phyloP scores from a whole-genome alignment of 441 rosid species.

The Isatis lusitanica region DNA sequence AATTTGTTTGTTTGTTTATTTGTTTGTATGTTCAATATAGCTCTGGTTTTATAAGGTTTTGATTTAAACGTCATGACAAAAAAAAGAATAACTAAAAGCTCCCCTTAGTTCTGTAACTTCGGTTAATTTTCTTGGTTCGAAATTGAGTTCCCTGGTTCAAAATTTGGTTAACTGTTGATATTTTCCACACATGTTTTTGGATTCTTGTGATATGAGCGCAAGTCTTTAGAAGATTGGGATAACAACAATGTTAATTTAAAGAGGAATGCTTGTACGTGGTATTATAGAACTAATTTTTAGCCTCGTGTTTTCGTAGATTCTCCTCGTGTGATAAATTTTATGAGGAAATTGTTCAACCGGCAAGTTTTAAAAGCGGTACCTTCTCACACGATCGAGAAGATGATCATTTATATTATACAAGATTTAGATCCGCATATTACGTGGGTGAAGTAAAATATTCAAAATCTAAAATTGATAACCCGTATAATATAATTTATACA shows the following conservation, averaged over 20 bases:
- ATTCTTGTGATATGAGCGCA: not conserved
- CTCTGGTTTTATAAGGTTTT: not conserved
- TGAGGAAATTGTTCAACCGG: not conserved
- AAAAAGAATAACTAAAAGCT: not conserved
- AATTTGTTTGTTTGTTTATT: not conserved
- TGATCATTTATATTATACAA: too few relatives aligned
- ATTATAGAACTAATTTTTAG: not conserved
- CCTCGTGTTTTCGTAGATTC: not conserved
- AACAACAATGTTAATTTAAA: not conserved
- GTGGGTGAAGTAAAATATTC: too few relatives aligned
- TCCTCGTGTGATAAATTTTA: not conserved
- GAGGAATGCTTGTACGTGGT: not conserved
- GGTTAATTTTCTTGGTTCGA: not conserved
- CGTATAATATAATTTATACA: too few relatives aligned
- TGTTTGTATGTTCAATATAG: not conserved
- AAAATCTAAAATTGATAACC: too few relatives aligned
- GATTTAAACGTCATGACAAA: not conserved
- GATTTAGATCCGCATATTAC: too few relatives aligned
- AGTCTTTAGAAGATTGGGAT: not conserved
- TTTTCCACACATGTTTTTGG: not conserved
- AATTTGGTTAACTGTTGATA: not conserved
- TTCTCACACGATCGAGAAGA: too few relatives aligned
- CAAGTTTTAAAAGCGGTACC: not conserved
- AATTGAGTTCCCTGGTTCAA: not conserved
- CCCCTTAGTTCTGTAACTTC: not conserved